Evolutionary conservation across 257 asterid genomes (phyloP), one percentile per base, ranked within the genome.

Genomic region (Oldenlandia corymbosa): DNA sequence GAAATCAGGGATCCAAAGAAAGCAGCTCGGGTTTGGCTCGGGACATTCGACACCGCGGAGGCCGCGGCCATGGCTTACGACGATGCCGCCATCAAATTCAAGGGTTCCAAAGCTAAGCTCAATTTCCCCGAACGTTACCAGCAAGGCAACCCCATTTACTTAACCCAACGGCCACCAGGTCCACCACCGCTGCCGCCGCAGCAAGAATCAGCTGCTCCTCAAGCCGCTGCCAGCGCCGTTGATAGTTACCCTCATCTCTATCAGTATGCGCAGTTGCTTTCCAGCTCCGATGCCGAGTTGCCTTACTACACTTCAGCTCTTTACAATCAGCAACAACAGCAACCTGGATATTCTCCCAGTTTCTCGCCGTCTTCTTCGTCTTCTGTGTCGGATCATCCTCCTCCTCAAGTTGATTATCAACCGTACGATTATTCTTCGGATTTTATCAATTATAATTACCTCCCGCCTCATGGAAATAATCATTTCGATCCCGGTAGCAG

Each of bases 21-120:
- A 70, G 95, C 93, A 4, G 94, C 95, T 5, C 80, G 97, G 0
- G 95, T 86, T 0, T 89, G 97, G 97, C 83, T 89, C 0, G 96
- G 96, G 4, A 88, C 96, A 0, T 88, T 88, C 66, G 90, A 84
- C 56, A 85, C 95, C 26, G 96, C 95, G 1, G 96, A 88, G 82
- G 92, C 76, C 48, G 96, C 96, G 3, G 96, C 96, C 7, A 78
- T 86, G 50, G 96, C 96, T n/a, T 88, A 88, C 85, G 96, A 88
- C 59, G 91, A 85, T 0, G 96, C 96, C 36, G 96, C 96, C 0
- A 85, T 88, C 28, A 78, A 43, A 43, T 88, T 88, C 96, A 88
- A 88, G 73, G 96, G 96, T 64, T 46, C 88, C 69, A 88, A 88
- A 58, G 96, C 96, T 52, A 88, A 88, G 64, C 96, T 88, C 74